Conservation (phyloP, 2,329 filamentous ascomycete genomes). For the Alternaria viburni region DNA sequence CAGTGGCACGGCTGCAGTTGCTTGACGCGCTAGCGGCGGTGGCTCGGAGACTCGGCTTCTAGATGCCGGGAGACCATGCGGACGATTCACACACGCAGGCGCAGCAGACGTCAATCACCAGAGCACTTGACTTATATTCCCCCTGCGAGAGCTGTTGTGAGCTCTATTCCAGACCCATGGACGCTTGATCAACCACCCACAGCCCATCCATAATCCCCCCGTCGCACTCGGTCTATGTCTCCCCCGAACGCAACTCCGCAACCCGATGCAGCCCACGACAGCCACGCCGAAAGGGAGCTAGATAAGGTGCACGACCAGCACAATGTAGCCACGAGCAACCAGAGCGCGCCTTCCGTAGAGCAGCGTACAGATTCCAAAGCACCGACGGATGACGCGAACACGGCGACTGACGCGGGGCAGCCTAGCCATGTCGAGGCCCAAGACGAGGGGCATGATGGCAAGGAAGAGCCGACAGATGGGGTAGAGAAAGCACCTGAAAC, state of each 20-base stretch:
- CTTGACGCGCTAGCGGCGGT: constrained; percentile 4
- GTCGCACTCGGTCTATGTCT: constrained; percentile 45
- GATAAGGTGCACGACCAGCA: constrained; percentile 18
- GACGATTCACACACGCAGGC: constrained; percentile 14
- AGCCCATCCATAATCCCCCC: constrained; percentile 5
- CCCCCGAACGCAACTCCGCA: constrained; percentile 39
- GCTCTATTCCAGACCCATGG: constrained; percentile 28
- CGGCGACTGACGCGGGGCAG: constrained; percentile 31
- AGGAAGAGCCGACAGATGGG: neutral
- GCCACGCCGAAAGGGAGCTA: constrained; percentile 25
- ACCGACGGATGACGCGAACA: constrained; percentile 1
- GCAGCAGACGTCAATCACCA: constrained; percentile 19
- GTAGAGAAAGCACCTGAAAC: neutral
- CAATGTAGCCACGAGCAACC: constrained; percentile 2
- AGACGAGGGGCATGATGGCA: constrained; percentile 11
- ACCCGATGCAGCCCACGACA: constrained; percentile 35
- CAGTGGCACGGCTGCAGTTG: constrained; percentile 1
- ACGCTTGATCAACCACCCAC: constrained; percentile 15
- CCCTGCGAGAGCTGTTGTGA: constrained; percentile 10
- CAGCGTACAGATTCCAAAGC: neutral
- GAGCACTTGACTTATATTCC: constrained; percentile 4
- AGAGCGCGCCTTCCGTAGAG: neutral
- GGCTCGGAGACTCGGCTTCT: constrained; percentile 26
- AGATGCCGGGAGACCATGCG: constrained; percentile 29
- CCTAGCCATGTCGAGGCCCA: constrained; percentile 10